These are phyloP conservation scores for Astathelohania contejeani DNA, from an alignment of 371 early-diverging fungal species.

Conservation along the genomic window DNA sequence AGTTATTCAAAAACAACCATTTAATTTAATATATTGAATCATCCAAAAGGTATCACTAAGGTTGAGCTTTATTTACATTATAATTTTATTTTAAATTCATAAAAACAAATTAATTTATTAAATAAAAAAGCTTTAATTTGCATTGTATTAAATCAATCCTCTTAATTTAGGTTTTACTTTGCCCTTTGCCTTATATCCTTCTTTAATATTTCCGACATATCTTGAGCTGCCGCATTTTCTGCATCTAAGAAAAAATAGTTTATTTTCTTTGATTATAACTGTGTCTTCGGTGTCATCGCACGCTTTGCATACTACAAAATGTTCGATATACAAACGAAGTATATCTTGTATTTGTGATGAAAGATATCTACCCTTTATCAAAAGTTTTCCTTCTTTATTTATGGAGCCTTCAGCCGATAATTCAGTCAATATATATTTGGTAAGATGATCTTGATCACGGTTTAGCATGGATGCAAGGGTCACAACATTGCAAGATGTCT, in stretches of 20 bases:
- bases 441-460: constrained; percentile 82
- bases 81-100: too few relatives aligned
- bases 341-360: constrained; percentile 95
- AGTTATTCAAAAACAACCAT: too few relatives aligned
- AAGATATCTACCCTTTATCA: constrained; percentile 93
- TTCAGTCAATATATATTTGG: constrained; percentile 88
- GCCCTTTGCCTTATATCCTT: constrained; percentile 72
- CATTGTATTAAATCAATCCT: constrained; percentile 21
- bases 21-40: too few relatives aligned
- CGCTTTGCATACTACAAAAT: constrained; percentile 95
- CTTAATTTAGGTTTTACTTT: constrained; percentile 23
- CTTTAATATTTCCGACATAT: constrained; percentile 61
- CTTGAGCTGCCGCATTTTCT: constrained; percentile 83
- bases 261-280: constrained; percentile 79
- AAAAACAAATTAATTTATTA: not conserved
- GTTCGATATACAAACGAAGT: constrained; percentile 83
- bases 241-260: constrained; percentile 89
- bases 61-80: too few relatives aligned
- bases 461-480: constrained; percentile 49
- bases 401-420: constrained; percentile 90
- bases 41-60: too few relatives aligned
- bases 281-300: constrained; percentile 82
- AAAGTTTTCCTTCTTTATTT: constrained; percentile 72
- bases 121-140: not conserved
- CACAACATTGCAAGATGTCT: constrained; percentile 46